Evolutionary conservation across 2,329 filamentous ascomycete species (phyloP), one percentile per base, ranked within the genome.

Genomic region (Clathrospora elynae): DNA sequence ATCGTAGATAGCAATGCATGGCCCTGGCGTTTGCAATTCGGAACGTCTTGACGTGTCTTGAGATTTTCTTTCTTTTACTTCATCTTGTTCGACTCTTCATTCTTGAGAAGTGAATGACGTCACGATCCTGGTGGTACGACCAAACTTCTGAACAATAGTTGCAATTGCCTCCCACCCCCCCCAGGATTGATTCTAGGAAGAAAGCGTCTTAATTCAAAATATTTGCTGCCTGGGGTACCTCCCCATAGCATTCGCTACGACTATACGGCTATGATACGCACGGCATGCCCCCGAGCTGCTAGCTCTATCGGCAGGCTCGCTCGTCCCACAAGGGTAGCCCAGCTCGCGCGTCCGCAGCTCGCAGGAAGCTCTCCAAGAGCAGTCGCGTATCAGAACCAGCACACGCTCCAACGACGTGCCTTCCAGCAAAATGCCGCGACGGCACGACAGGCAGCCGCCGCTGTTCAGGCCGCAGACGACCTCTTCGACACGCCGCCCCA

Each of bases 231-330:
- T 13, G 25, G 33, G 22, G 34, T 25, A 20, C n/a, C 17, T 39
- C 35, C 37, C 25, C 36, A 17, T 24, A 34, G 34, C 36, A 34
- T 37, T 12, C 30, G 31, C 13, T 19, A 13, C 35, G 12, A 13
- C 18, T 20, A 36, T 11, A 34, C 42, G 36, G 37, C 46, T 49
- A 60, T 25, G 34, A 69, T 69, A 66, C 62, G 63, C 19, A 60
- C 60, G 28, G 50, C 59, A 36, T 63, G 60, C 47, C 55, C 69
- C 40, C 53, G 63, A 42, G 61, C 67, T 52, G 64, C 64, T 32
- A 56, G 55, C 49, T 54, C 61, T 37, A 59, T 59, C 36, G 52
- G 53, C 37, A 61, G 59, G 32, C 52, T 64, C 34, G 48, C 59
- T 28, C 55, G 55, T 38, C 55, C 53, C 14, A 46, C 57, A 7